Base-by-base conservation (phyloP, 805 yeast species). In the Spathaspora sp. region DNA sequence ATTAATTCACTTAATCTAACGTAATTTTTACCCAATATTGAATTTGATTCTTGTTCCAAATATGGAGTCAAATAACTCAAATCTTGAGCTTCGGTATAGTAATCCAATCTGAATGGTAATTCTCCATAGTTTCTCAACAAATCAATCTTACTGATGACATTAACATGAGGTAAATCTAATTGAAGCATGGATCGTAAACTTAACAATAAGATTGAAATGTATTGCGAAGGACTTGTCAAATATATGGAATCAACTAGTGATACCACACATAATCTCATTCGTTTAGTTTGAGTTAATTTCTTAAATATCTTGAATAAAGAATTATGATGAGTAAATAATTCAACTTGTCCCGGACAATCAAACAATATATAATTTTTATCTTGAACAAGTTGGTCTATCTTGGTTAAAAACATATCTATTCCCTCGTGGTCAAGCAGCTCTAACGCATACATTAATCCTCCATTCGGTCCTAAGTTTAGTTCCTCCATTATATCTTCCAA, bases 271-370 rank as follows among this genome's bases (percentile, higher is more conserved):
- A 88, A 65, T 48, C 98, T 75, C 59, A 89, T 78, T 54, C 84
- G 91, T 48, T 82, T 82, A 11, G 48, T 42, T 53, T 82, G 85
- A 1, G 60, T 58, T 44, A 94, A 70, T 46, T 66, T 76, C 54
- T 79, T 78, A 67, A 92, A 89, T 5, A 94, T 86, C 49, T 75
- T 74, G 42, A 76, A 78, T 43, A 96, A 70, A 0, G 97, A 84
- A 0, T 85, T 79, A 60, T 89, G 96, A 62, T 89, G 96, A 2
- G 99, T 94, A 69, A 89, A 94, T 14, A 94, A 77, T 65, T 94
- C 99, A 1, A 91, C 94, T 66, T 94, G 99, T 1, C 99, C 99
- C 0, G 98, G 97, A 67, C 97, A 92, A 66, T 93, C 98, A 66
- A 93, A 91, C 38, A 93, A 88, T 58, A 93, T 73, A 62, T 89